phyloP scores from a whole-genome alignment of 805 yeast genomes.

The Kodamaea jinghongensis region DNA sequence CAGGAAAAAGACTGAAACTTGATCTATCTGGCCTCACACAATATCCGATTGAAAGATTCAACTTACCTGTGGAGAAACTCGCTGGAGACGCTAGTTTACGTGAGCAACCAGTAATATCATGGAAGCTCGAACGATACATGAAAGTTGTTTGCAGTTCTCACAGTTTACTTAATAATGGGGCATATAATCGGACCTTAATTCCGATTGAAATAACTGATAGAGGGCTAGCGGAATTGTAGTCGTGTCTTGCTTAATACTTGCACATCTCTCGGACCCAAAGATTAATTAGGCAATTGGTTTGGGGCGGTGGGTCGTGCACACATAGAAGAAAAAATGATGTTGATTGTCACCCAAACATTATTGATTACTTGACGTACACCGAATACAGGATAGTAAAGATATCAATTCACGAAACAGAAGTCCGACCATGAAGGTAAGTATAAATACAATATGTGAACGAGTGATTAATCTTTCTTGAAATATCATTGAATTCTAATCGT shows the following conservation, averaged over 20 bases:
- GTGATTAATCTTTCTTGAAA: too few relatives aligned
- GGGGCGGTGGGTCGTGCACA: conserved; percentile 9
- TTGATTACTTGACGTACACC: conserved; percentile 1
- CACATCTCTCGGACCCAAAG: too few relatives aligned
- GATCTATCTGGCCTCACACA: conserved; percentile 16
- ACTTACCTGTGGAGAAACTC: not conserved
- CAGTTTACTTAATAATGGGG: conserved; percentile 4
- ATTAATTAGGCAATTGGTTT: not conserved
- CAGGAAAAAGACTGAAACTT: too few relatives aligned
- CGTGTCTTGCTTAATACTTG: too few relatives aligned
- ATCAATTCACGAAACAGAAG: not conserved
- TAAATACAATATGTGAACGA: not conserved
- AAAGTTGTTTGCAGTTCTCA: conserved; percentile 5
- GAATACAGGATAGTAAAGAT: too few relatives aligned
- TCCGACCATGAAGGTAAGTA: conserved; percentile 7
- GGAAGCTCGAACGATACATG: conserved; percentile 26
- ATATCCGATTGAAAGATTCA: conserved; percentile 13
- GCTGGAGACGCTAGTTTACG: conserved; percentile 13
- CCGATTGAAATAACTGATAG: conserved; percentile 16
- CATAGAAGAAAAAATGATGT: conserved; percentile 6
- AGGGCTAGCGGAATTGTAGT: conserved; percentile 12
- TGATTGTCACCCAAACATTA: conserved; percentile 17
- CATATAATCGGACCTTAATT: conserved; percentile 7
- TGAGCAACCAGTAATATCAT: too few relatives aligned
- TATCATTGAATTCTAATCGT: too few relatives aligned